Conservation (phyloP, 371 early-diverging fungal genomes). For the Syncephalastrum racemosum region DNA sequence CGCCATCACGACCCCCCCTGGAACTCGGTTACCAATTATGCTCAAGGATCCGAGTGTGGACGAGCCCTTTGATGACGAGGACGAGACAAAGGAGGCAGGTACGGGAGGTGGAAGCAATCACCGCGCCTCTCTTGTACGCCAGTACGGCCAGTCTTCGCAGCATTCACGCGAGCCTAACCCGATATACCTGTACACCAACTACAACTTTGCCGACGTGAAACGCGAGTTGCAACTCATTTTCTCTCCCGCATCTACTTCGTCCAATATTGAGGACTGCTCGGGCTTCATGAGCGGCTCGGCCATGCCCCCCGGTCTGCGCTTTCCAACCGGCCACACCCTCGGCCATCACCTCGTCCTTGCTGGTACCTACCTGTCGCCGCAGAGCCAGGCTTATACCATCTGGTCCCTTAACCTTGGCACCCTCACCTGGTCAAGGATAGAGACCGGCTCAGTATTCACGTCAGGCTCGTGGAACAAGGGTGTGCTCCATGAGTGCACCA, state of each 20-base stretch:
- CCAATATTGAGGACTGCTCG: constrained; percentile 61
- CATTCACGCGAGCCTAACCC: constrained; percentile 28
- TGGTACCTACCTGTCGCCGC: constrained; percentile 70
- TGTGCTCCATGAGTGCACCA: constrained; percentile 59
- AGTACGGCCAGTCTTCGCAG: constrained; percentile 14
- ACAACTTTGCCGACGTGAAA: constrained; percentile 78
- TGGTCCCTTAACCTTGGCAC: constrained; percentile 68
- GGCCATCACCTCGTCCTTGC: constrained; percentile 71
- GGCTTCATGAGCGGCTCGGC: constrained; percentile 55
- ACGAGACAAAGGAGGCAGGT: not conserved
- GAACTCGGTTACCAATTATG: constrained; percentile 20
- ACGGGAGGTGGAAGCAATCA: not conserved
- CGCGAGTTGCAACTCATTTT: constrained; percentile 70
- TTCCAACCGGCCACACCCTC: constrained; percentile 65
- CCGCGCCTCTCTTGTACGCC: constrained; percentile 4
- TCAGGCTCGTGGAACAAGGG: constrained; percentile 79
- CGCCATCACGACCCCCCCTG: constrained; percentile 48
- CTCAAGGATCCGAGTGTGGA: constrained; percentile 11
- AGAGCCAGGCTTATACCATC: constrained; percentile 63
- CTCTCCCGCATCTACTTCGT: constrained; percentile 43
- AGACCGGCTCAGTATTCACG: constrained; percentile 62
- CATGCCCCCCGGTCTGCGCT: constrained; percentile 75
- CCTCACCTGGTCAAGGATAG: constrained; percentile 65
- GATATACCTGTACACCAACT: constrained; percentile 76
- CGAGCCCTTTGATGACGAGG: not conserved